Evolutionary conservation across 23 red algal genomes (phyloP).

Genomic region (Gracilariopsis chorda): DNA sequence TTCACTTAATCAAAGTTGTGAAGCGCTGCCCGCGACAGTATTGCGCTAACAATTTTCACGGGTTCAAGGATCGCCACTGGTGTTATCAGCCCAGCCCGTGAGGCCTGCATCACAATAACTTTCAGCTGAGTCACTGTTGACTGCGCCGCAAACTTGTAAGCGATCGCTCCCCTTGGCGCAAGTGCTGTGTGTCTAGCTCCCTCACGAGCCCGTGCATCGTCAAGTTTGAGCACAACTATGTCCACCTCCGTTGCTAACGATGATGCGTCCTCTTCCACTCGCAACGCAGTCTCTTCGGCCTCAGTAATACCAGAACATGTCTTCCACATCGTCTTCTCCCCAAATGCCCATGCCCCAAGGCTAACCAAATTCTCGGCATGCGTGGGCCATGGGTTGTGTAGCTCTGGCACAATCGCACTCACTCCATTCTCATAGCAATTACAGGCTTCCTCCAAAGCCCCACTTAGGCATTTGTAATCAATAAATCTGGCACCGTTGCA

Average conservation of each 20-base stretch:
- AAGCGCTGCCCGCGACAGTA: conserved; percentile 57
- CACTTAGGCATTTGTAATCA: conserved; percentile 39
- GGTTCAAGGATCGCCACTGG: conserved; percentile 59
- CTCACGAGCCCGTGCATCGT: conserved; percentile 14
- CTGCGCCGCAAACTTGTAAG: conserved; percentile 53
- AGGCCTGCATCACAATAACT: conserved; percentile 52
- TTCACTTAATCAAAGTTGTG: conserved; percentile 67
- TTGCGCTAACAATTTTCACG: conserved; percentile 37
- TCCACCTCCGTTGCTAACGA: conserved; percentile 24
- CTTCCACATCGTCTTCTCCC: background rate
- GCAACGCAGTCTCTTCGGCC: background rate
- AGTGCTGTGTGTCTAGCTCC: conserved; percentile 28
- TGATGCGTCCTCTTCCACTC: background rate
- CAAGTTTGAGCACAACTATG: conserved; percentile 54
- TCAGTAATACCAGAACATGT: background rate
- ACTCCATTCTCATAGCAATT: background rate
- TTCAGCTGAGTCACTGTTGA: background rate
- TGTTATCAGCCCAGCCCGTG: conserved; percentile 55
- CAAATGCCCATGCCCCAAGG: conserved; percentile 43
- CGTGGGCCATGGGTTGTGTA: background rate
- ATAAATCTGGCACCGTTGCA: conserved; percentile 51
- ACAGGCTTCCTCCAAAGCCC: background rate
- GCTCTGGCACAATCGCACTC: background rate
- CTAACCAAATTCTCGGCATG: background rate
- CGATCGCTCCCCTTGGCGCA: conserved; percentile 44